Percentiles rank a stretch among this genome's conserved stretches.
These are phyloP conservation scores for Phoenix roebelenii DNA, from an alignment of 176 grass and related monocot genomes.

Conservation along the genomic window DNA sequence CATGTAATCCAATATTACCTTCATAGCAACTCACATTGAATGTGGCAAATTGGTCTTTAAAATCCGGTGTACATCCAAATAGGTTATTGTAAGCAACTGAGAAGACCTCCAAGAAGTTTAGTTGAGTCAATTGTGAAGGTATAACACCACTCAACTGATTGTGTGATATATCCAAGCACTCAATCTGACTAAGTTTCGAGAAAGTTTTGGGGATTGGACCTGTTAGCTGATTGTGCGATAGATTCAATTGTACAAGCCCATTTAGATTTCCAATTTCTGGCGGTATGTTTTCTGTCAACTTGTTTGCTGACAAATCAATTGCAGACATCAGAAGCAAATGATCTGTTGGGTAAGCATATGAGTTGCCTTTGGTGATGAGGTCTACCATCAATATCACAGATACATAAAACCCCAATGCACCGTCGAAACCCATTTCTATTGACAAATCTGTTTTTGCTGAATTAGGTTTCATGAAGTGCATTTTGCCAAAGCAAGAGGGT, in stretches of 20 bases:
- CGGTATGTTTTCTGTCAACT: slow-evolving; percentile 13
- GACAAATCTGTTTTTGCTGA: no score
- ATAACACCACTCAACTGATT: slow-evolving; percentile 4
- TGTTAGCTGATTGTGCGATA: slow-evolving; percentile 14
- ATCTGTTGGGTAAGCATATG: neutral
- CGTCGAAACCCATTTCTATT: no score
- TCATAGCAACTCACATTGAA: slow-evolving; percentile 7
- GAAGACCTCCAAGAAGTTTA: no score
- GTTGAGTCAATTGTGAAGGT: neutral
- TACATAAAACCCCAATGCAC: no score
- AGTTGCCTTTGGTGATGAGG: slow-evolving; percentile 11
- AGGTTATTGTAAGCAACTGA: slow-evolving; percentile 26
- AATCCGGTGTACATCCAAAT: slow-evolving; percentile 17
- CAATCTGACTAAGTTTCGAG: neutral
- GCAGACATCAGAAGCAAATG: neutral
- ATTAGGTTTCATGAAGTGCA: neutral
- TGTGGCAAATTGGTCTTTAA: slow-evolving; percentile 5
- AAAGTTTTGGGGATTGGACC: slow-evolving; percentile 9
- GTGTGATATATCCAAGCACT: slow-evolving; percentile 28
- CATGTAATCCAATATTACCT: slow-evolving; percentile 16
- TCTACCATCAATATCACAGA: neutral
- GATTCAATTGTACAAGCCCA: slow-evolving; percentile 7
- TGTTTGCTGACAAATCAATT: slow-evolving; percentile 23
- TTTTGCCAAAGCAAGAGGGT: slow-evolving; percentile 19
- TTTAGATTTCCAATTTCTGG: slow-evolving; percentile 14